These are phyloP conservation scores for Phyllosticta paracitricarpa DNA, from an alignment of 2,329 filamentous ascomycete genomes.

Conservation along the genomic window DNA sequence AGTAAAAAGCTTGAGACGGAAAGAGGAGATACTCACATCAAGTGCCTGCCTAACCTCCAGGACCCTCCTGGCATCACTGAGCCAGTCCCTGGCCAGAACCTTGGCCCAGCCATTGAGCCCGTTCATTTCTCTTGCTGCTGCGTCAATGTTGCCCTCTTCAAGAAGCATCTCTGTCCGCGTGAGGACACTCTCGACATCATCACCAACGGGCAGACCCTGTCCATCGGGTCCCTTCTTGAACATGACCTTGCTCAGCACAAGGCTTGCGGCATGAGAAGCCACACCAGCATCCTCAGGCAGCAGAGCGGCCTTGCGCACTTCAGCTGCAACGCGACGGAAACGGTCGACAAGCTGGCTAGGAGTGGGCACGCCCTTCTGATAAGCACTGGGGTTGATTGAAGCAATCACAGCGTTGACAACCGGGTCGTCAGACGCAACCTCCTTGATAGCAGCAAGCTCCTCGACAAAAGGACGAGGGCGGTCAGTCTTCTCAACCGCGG, in stretches of 20 bases:
- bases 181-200: conserved; percentile 89
- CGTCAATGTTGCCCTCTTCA: conserved; percentile 87
- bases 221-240: conserved; percentile 66
- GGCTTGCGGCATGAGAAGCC: conserved; percentile 84
- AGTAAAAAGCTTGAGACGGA: conserved; percentile 9
- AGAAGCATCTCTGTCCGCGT: conserved; percentile 80
- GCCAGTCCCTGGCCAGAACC: conserved; percentile 88
- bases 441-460: conserved; percentile 89
- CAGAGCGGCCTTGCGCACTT: conserved; percentile 89
- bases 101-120: conserved; percentile 87
- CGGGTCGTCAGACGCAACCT: conserved; percentile 72
- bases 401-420: conserved; percentile 89
- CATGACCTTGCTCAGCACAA: conserved; percentile 83
- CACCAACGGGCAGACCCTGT: conserved; percentile 64
- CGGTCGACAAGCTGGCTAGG: conserved; percentile 82
- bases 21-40: conserved; percentile 56
- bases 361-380: conserved; percentile 83
- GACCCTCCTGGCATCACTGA: conserved; percentile 80
- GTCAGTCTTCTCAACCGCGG: conserved; percentile 64
- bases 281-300: conserved; percentile 90
- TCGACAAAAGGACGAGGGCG: conserved; percentile 77
- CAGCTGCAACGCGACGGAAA: conserved; percentile 82
- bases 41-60: conserved; percentile 93
- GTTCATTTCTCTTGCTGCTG: conserved; percentile 91
- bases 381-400: conserved; percentile 89